phyloP scores from a whole-genome alignment of 1,139 yeast species.

The Pneumocystis wakefieldiae region DNA sequence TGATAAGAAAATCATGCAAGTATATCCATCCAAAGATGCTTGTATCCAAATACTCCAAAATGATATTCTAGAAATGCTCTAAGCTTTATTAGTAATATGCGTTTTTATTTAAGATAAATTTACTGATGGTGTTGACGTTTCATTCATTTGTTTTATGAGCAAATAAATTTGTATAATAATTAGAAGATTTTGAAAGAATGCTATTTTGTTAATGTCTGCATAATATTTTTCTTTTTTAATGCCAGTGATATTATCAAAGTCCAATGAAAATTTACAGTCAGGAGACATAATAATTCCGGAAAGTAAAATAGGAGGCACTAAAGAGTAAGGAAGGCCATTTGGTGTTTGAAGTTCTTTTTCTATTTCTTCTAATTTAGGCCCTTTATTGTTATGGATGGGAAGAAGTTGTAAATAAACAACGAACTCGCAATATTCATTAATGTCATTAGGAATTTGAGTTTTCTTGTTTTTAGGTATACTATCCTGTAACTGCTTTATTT shows the following conservation, averaged over 20 bases:
- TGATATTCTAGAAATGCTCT: conserved; percentile 33
- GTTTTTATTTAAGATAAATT: not conserved
- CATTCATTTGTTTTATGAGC: not conserved
- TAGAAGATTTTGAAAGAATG: not conserved
- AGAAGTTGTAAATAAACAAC: not conserved
- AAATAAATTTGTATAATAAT: not conserved
- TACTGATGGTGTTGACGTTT: not conserved
- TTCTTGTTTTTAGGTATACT: not conserved
- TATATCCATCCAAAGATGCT: conserved; percentile 50
- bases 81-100: not conserved
- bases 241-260: not conserved
- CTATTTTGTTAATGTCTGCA: not conserved
- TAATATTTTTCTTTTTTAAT: not conserved
- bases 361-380: not conserved
- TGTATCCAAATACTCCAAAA: conserved; percentile 44
- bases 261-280: not conserved
- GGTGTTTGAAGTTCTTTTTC: not conserved
- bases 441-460: not conserved
- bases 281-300: not conserved
- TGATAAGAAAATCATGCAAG: conserved; percentile 47
- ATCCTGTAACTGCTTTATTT: not conserved
- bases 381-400: not conserved
- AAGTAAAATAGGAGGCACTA: not conserved
- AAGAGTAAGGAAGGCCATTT: not conserved
- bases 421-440: not conserved